These are phyloP conservation scores for Amyloporia xantha DNA, from an alignment of 768 basidiomycete genomes.

Conservation along the genomic window DNA sequence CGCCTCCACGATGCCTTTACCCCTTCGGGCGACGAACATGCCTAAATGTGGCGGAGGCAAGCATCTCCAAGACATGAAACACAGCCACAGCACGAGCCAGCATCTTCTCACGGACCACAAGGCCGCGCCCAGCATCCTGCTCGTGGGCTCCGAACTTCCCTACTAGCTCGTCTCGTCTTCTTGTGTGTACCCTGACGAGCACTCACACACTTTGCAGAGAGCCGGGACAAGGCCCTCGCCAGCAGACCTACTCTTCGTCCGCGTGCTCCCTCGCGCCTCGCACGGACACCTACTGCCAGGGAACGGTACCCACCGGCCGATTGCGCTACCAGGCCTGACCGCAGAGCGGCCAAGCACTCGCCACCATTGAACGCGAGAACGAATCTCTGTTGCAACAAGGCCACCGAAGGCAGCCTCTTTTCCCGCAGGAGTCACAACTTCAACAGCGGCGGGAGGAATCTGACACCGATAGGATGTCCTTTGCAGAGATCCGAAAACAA, in stretches of 20 bases:
- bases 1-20: not conserved
- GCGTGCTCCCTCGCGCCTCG: conserved; percentile 2
- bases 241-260: conserved; percentile 13
- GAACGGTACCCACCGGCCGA: conserved; percentile 12
- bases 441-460: conserved; percentile 16
- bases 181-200: conserved; percentile 12
- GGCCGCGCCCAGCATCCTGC: conserved; percentile 13
- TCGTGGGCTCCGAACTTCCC: conserved; percentile 12
- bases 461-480: conserved; percentile 9
- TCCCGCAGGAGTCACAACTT: conserved; percentile 40
- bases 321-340: conserved; percentile 20
- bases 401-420: conserved; percentile 13
- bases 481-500: conserved; percentile 12
- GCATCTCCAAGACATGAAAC: conserved; percentile 8
- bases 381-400: conserved; percentile 46
- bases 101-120: conserved; percentile 10
- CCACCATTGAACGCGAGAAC: conserved; percentile 41
- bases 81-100: not conserved
- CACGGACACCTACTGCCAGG: conserved; percentile 6
- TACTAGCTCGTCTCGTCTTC: conserved; percentile 10
- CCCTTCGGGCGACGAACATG: conserved; percentile 1
- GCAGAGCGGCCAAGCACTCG: conserved; percentile 9
- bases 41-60: conserved; percentile 14
- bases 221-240: conserved; percentile 11
- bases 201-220: conserved; percentile 6